Conservation (phyloP, 2,329 filamentous ascomycete genomes). For the Ophiostoma montium region DNA sequence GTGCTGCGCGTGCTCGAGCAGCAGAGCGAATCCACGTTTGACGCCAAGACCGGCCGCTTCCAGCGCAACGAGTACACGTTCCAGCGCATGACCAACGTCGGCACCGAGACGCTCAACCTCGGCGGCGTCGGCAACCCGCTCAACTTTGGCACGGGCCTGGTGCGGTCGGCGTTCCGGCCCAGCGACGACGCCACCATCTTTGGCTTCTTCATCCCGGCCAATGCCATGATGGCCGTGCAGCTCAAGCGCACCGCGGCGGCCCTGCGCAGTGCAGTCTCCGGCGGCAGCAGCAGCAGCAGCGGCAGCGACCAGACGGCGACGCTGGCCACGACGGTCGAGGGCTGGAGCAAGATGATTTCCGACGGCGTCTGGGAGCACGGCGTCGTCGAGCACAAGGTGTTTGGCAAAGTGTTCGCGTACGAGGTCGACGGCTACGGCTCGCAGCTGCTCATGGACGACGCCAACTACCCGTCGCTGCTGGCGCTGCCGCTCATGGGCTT, state of each 20-base stretch:
- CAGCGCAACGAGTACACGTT: conserved; percentile 74
- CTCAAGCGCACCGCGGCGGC: conserved; percentile 59
- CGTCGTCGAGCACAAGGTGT: conserved; percentile 60
- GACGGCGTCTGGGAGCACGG: conserved; percentile 76
- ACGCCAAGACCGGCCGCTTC: conserved; percentile 49
- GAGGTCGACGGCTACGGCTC: conserved; percentile 82
- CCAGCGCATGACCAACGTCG: conserved; percentile 60
- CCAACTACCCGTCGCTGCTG: conserved; percentile 70
- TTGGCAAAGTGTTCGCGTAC: conserved; percentile 69
- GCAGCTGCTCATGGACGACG: conserved; percentile 75
- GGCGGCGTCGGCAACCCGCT: conserved; percentile 82
- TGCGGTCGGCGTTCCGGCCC: conserved; percentile 85
- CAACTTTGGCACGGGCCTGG: conserved; percentile 66
- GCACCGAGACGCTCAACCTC: conserved; percentile 81
- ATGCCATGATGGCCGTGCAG: conserved; percentile 92
- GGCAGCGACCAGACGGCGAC: conserved; percentile 17
- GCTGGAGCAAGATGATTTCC: conserved; percentile 48
- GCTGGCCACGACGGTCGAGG: conserved; percentile 40
- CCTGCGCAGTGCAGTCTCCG: conserved; percentile 34
- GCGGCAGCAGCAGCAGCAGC: too few relatives aligned
- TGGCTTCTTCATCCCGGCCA: conserved; percentile 88
- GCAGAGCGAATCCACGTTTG: conserved; percentile 72
- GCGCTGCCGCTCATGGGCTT: conserved; percentile 71
- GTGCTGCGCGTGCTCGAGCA: conserved; percentile 60
- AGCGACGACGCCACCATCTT: conserved; percentile 92